Conservation (phyloP, 257 asterid genomes). For the Thymus quinquecostatus region DNA sequence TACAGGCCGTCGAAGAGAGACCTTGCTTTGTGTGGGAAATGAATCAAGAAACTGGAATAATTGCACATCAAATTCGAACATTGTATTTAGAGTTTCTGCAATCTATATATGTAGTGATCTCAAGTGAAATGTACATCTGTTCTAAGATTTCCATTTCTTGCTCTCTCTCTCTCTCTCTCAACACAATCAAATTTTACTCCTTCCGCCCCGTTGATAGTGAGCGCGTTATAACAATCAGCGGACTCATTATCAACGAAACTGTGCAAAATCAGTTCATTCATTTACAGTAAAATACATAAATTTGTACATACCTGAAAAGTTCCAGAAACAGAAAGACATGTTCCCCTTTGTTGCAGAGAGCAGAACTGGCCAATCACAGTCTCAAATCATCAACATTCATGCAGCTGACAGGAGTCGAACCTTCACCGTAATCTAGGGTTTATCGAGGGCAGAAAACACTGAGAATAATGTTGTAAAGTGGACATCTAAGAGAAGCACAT, state of each 20-base stretch:
- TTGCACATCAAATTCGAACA: too few species aligned
- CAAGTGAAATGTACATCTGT: constrained; percentile 3
- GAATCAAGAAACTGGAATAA: background rate
- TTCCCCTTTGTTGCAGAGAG: too few species aligned
- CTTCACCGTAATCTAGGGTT: background rate
- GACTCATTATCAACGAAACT: too few species aligned
- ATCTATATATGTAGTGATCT: constrained; percentile 28
- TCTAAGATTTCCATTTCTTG: background rate
- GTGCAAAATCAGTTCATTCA: background rate
- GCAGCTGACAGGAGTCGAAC: background rate
- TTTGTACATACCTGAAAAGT: too few species aligned
- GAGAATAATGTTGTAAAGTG: background rate
- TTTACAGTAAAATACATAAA: too few species aligned
- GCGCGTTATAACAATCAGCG: too few species aligned
- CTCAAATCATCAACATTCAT: too few species aligned
- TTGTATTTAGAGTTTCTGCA: constrained; percentile 15
- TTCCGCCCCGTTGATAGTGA: too few species aligned
- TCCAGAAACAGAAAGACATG: too few species aligned
- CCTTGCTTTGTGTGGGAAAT: constrained; percentile 60
- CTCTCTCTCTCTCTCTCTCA: background rate
- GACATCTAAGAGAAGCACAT: constrained; percentile 8
- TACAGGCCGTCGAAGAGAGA: constrained; percentile 73
- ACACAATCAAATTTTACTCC: too few species aligned
- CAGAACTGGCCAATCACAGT: too few species aligned
- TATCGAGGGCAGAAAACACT: background rate